These are phyloP conservation scores for Triticum timopheevii DNA, from an alignment of 176 grass and related monocot genomes.

Conservation along the genomic window DNA sequence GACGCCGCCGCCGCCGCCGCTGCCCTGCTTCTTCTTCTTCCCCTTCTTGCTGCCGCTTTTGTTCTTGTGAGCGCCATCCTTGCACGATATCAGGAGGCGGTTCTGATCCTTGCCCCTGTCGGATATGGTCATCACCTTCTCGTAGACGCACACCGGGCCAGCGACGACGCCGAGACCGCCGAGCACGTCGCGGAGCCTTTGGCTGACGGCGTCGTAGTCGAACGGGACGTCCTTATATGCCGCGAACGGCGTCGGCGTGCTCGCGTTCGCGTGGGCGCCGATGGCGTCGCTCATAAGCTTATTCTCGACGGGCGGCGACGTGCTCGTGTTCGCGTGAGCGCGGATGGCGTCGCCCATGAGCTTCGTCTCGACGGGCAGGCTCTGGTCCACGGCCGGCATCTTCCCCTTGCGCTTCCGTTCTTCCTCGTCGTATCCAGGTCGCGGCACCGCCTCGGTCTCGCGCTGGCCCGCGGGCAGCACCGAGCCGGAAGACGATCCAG, in stretches of 20 bases:
- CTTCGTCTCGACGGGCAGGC: background rate
- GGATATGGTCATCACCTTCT: background rate
- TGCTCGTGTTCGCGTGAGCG: too few relatives aligned
- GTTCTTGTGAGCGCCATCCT: background rate
- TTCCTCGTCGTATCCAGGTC: too few relatives aligned
- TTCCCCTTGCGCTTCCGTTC: background rate
- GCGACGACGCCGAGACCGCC: background rate
- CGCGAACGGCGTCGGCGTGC: background rate
- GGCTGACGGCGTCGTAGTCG: background rate
- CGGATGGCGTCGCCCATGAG: constrained; percentile 15
- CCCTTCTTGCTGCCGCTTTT: background rate
- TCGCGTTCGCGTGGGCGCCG: background rate
- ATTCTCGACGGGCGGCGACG: background rate
- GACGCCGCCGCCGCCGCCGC: background rate
- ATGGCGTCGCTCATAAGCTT: background rate
- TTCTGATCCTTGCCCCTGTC: background rate
- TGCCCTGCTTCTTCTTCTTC: background rate
- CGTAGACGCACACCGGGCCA: background rate
- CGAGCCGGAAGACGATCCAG: too few relatives aligned
- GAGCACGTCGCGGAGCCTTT: background rate
- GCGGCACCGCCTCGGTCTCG: too few relatives aligned
- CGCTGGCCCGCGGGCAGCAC: too few relatives aligned
- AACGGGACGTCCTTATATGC: background rate
- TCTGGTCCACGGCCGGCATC: background rate
- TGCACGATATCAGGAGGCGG: background rate